Evolutionary conservation across 306 rosid species (phyloP), one percentile per base, ranked within the genome.

Genomic region (Prunus davidiana): DNA sequence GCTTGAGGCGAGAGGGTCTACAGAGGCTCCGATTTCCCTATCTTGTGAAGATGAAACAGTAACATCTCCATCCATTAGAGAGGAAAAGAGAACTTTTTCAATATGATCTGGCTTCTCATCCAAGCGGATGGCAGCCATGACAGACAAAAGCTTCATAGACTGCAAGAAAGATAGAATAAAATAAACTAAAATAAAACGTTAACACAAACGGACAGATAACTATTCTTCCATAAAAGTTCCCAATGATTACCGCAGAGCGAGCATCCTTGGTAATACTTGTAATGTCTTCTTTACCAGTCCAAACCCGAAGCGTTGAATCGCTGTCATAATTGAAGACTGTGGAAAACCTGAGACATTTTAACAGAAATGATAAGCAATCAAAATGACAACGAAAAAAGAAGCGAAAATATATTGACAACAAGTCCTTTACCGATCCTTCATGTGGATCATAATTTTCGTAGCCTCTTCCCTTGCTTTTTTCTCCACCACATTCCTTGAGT

Each of bases 201-300:
- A n/a, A 11, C 49, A 19, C 30, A 62, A 5, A 61, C 3, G 8
- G 6, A 54, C 19, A 63, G 32, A 62, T 28, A 12, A 12, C 1
- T 51, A 63, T 20, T 12, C 38, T 24, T 58, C 4, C 49, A 47
- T 4, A 58, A 24, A 24, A 20, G 13, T 30, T 30, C 24, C 43
- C 62, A 45, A 8, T 20, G 24, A 68, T 71, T 91, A 94, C 98
- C 84, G 85, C 89, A 60, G 93, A 70, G 38, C 90, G 90, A 1
- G 97, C 97, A 67, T 84, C 89, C 85, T 66, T 94, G 51, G 97
- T 92, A 47, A 94, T 94, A 25, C 88, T 79, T 83, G 80, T 86
- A 73, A 94, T 86, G 83, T 94, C 96, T 84, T 94, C 98, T 19
- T 83, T 91, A 76, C 93, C 93, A 52, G 96, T 90, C 98, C 98